A percentile compares a stretch with the other conserved stretches of the same genome.
phyloP scores from a whole-genome alignment of 352 stramenopile genomes.

The Globisporangium cylindrosporum region DNA sequence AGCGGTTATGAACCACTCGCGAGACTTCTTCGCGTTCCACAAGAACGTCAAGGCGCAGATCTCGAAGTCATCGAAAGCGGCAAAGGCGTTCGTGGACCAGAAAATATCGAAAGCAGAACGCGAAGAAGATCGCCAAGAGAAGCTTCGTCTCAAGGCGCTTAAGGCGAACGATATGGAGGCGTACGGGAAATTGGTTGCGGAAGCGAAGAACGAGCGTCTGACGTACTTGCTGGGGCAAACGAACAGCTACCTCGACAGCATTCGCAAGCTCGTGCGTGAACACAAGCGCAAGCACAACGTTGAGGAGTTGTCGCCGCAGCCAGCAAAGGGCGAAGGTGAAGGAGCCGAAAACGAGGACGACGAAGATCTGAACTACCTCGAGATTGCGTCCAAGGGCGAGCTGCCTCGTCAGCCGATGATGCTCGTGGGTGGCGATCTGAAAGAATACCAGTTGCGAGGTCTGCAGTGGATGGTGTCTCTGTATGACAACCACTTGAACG shows the following conservation, averaged over 20 bases:
- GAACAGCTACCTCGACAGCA: constrained; percentile 95
- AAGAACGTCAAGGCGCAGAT: constrained; percentile 80
- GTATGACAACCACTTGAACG: constrained; percentile 98
- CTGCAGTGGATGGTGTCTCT: constrained; percentile 99
- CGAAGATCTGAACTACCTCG: constrained; percentile 83
- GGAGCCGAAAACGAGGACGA: constrained; percentile 43
- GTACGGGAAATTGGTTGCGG: constrained; percentile 95
- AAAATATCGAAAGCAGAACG: constrained; percentile 75
- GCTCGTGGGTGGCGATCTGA: constrained; percentile 95
- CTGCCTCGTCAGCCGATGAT: constrained; percentile 91
- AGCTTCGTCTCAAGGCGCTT: constrained; percentile 85
- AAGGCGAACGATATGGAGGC: constrained; percentile 97
- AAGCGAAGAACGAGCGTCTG: constrained; percentile 97
- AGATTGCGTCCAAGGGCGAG: constrained; percentile 82
- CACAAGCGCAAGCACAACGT: constrained; percentile 86
- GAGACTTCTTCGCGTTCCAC: constrained; percentile 85
- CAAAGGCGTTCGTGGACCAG: constrained; percentile 79
- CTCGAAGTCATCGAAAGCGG: constrained; percentile 61
- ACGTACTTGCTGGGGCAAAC: constrained; percentile 96
- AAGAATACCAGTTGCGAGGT: constrained; percentile 98
- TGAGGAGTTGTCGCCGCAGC: constrained; percentile 21
- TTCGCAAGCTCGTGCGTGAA: constrained; percentile 90
- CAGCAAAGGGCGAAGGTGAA: constrained; percentile 15
- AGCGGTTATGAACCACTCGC: constrained; percentile 77
- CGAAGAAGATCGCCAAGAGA: constrained; percentile 86